Evolutionary conservation across 202 grass and related monocot species (phyloP), one percentile per base, ranked within the genome.

Genomic region (Schoenoplectus triqueter): DNA sequence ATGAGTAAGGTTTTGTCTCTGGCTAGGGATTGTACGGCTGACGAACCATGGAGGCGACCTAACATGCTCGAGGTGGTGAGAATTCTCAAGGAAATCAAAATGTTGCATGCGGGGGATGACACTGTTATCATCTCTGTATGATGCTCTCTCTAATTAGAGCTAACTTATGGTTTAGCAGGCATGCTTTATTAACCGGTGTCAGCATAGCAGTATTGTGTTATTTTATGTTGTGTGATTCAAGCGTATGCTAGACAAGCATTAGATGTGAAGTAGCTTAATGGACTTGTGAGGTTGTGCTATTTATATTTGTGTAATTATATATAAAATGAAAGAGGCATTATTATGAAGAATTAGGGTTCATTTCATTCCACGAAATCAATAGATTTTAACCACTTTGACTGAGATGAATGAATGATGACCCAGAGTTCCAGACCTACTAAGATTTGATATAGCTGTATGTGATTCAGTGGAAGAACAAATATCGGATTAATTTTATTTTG

Each of bases 51-150:
- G 91, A 96, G 86, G 82, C 90, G 96, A 69, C 96, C 96, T 2
- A 92, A 80, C 82, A 99, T 99, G 96, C 69, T 94, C n/a, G 96
- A 99, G 46, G 93, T 99, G 50, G 88, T 99, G 59, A 99, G 92
- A 87, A 61, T 69, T 56, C 90, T 99, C 69, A 91, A 88, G 84
- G 89, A 80, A 87, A 84, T 82, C 14, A 84, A 91, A 66, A 42
- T 86, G 56, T 90, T 94, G 86, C 91, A 94, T 15, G 72, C 74
- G 39, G 84, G 86, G 2, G 87, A 82, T 80, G 64, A 83, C 50
- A 88, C 92, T 49, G 86, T 85, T 60, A 85, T 83, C 1, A 80
- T 88, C 45, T 75, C 59, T 83, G 64, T 69, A 5, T 83, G 81
- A 83, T 83, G 81, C 31, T 83, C 51, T 42, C 18, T 70, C 51